A percentile compares a stretch with the other conserved stretches of the same genome.
These are phyloP conservation scores for Suzukiozyma palmioleophila DNA, from an alignment of 1,139 yeast species.

Conservation along the genomic window DNA sequence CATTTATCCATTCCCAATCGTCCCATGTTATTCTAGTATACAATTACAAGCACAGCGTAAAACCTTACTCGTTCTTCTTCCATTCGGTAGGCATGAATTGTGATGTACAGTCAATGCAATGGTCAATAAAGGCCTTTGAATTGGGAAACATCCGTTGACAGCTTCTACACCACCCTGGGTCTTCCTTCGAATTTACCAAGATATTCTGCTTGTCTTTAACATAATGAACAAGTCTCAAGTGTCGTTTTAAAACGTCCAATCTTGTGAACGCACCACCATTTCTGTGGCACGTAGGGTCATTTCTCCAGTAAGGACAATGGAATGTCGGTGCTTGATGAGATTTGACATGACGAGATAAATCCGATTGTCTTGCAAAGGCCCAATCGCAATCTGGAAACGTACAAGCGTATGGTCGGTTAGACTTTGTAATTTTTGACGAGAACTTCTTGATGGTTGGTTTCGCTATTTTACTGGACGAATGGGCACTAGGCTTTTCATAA, in stretches of 20 bases:
- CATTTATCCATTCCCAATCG: neutral
- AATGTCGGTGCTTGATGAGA: conserved; percentile 62
- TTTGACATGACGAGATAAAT: conserved; percentile 59
- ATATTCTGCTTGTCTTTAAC: conserved; percentile 42
- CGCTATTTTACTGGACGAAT: neutral
- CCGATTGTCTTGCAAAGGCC: conserved; percentile 66
- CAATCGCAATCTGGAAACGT: conserved; percentile 52
- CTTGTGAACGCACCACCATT: conserved; percentile 71
- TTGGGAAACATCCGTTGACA: conserved; percentile 57
- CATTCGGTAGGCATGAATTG: conserved; percentile 25
- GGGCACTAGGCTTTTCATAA: neutral
- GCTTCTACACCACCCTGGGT: conserved; percentile 61
- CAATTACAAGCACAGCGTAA: neutral
- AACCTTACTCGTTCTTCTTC: conserved; percentile 10
- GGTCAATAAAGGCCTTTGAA: conserved; percentile 59
- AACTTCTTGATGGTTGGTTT: conserved; percentile 2
- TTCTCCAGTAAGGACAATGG: conserved; percentile 68
- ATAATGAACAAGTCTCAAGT: conserved; percentile 61
- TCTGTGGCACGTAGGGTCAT: conserved; percentile 65
- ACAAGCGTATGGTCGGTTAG: conserved; percentile 37
- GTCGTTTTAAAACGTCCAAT: conserved; percentile 67
- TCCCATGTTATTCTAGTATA: neutral
- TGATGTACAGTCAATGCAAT: conserved; percentile 60
- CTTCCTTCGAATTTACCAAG: conserved; percentile 25
- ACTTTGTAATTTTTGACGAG: conserved; percentile 1